These are phyloP conservation scores for Botrytis paeoniae DNA, from an alignment of 2,329 filamentous ascomycete genomes.

Conservation along the genomic window DNA sequence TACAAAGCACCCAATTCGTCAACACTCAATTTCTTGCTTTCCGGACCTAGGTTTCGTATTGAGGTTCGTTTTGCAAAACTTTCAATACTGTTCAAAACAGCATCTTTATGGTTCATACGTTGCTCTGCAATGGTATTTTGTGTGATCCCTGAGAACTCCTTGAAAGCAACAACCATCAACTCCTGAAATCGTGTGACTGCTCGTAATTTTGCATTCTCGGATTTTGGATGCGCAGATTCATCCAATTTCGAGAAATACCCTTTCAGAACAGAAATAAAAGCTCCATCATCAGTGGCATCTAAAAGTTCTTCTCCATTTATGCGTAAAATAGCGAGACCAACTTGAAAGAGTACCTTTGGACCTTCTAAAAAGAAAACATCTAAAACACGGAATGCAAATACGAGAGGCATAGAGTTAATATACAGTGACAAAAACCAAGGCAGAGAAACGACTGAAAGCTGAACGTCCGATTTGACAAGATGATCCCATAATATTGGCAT, in stretches of 20 bases:
- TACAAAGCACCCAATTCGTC: slow-evolving; percentile 89
- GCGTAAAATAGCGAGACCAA: slow-evolving; percentile 91
- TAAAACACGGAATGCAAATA: slow-evolving; percentile 93
- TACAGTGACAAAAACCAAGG: slow-evolving; percentile 98
- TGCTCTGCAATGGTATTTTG: slow-evolving; percentile 88
- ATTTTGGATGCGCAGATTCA: slow-evolving; percentile 92
- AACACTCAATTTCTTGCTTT: slow-evolving; percentile 83
- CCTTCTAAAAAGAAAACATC: slow-evolving; percentile 99
- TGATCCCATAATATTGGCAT: slow-evolving; percentile 99
- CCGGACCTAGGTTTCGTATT: slow-evolving; percentile 89
- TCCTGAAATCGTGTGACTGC: slow-evolving; percentile 96
- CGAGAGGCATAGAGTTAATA: slow-evolving; percentile 98
- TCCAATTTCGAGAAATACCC: slow-evolving; percentile 90
- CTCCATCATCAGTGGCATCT: slow-evolving; percentile 89
- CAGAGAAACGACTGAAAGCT: slow-evolving; percentile 92
- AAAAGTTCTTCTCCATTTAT: slow-evolving; percentile 96
- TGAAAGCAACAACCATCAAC: slow-evolving; percentile 98
- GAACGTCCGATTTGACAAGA: slow-evolving; percentile 93
- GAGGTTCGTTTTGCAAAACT: slow-evolving; percentile 96
- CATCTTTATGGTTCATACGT: slow-evolving; percentile 87
- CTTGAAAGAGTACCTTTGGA: slow-evolving; percentile 94
- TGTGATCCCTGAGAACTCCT: slow-evolving; percentile 94
- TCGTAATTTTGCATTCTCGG: slow-evolving; percentile 89
- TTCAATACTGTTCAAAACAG: slow-evolving; percentile 92
- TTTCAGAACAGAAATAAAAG: slow-evolving; percentile 95